Percentiles rank a stretch among this genome's conserved stretches.
These are phyloP conservation scores for Metschnikowia colocasiae DNA, from an alignment of 805 yeast species.

Conservation along the genomic window DNA sequence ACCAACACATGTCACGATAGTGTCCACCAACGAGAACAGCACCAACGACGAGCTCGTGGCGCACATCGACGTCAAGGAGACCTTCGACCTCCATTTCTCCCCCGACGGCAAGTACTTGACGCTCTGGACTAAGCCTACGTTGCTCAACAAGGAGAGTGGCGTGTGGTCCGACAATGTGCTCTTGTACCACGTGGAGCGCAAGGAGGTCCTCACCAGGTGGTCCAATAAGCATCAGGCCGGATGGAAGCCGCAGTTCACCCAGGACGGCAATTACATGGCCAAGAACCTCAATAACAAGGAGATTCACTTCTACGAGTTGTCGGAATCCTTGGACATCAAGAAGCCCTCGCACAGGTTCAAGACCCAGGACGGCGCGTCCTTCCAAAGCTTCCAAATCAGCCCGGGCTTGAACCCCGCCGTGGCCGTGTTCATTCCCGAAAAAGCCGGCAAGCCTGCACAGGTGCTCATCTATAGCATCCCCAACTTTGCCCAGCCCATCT, in stretches of 20 bases:
- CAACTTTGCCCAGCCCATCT: conserved; percentile 69
- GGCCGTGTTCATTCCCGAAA: conserved; percentile 87
- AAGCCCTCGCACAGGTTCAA: conserved; percentile 58
- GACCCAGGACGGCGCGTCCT: conserved; percentile 44
- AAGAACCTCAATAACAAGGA: conserved; percentile 54
- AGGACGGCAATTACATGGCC: conserved; percentile 71
- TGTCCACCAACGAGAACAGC: conserved; percentile 45
- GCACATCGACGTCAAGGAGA: conserved; percentile 57
- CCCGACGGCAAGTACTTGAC: conserved; percentile 79
- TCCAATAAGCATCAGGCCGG: conserved; percentile 79
- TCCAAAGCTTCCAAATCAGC: conserved; percentile 60
- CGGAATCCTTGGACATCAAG: conserved; percentile 26
- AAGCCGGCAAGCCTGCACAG: conserved; percentile 82
- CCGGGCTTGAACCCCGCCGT: conserved; percentile 89
- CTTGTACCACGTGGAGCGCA: conserved; percentile 54
- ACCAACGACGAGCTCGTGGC: conserved; percentile 43
- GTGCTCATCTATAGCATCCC: conserved; percentile 83
- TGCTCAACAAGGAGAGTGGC: conserved; percentile 61
- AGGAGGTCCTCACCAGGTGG: conserved; percentile 55
- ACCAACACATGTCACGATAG: conserved; percentile 54
- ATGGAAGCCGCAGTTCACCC: conserved; percentile 89
- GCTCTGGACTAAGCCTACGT: conserved; percentile 86
- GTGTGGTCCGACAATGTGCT: conserved; percentile 76
- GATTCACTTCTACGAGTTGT: conserved; percentile 63
- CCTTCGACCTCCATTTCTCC: conserved; percentile 81